Percentiles rank a stretch among this genome's conserved stretches.
Conservation (phyloP, 2,329 filamentous ascomycete species). For the Fusarium mexicanum region DNA sequence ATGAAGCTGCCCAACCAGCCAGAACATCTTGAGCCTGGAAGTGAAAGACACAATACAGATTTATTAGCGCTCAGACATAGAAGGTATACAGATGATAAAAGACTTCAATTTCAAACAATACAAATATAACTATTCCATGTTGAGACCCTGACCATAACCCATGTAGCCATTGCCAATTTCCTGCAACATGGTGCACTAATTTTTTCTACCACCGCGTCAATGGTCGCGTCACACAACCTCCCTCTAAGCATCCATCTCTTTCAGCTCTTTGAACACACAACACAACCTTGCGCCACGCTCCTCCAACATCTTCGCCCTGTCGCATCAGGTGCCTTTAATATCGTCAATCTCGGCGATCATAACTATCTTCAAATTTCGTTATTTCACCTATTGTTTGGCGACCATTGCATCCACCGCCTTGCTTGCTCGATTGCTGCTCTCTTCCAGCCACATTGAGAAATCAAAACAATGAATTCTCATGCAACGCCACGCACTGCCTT, state of each 20-base stretch:
- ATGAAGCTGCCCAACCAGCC: background rate
- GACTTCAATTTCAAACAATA: background rate
- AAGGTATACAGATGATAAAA: background rate
- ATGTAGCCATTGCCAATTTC: background rate
- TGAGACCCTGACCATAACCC: background rate
- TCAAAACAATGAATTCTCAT: slow-evolving; percentile 50
- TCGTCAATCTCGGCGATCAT: slow-evolving; percentile 23
- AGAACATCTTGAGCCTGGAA: background rate
- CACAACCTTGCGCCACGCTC: slow-evolving; percentile 34
- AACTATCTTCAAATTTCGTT: slow-evolving; percentile 15
- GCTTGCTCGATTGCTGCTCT: slow-evolving; percentile 24
- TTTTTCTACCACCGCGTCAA: slow-evolving; percentile 13
- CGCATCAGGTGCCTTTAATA: slow-evolving; percentile 4
- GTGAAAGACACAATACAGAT: background rate
- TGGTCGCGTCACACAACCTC: slow-evolving; percentile 39
- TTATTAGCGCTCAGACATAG: background rate
- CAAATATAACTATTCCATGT: background rate
- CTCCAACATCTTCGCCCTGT: slow-evolving; percentile 14
- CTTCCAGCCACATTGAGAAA: slow-evolving; percentile 23
- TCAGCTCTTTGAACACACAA: slow-evolving; percentile 27
- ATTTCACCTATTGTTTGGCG: background rate
- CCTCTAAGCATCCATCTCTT: slow-evolving; percentile 8
- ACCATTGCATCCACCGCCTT: background rate
- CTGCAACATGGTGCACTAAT: slow-evolving; percentile 1
- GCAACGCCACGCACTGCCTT: slow-evolving; percentile 50